Evolutionary conservation across 768 basidiomycete species (phyloP).

Genomic region (Mycena indigotica): DNA sequence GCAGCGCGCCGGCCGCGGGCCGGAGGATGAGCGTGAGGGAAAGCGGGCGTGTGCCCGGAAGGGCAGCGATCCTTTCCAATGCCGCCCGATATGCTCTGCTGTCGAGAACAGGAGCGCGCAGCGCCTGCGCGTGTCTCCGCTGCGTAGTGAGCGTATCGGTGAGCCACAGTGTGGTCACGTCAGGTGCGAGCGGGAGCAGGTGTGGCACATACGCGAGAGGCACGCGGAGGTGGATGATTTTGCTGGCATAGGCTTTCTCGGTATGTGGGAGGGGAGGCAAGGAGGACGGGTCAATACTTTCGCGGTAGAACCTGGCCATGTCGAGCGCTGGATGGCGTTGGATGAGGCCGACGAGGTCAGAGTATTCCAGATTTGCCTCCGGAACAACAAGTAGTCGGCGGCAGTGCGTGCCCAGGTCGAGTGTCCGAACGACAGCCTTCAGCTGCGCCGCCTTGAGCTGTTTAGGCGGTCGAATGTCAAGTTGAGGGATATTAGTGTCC

Average conservation of each 20-base stretch:
- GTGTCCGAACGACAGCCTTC: conserved; percentile 7
- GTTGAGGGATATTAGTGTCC: conserved; percentile 4
- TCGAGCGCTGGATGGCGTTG: conserved; percentile 6
- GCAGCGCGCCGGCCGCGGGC: neutral
- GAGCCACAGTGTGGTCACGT: conserved; percentile 4
- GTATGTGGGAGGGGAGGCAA: neutral
- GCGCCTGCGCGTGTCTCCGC: neutral
- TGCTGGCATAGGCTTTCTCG: neutral
- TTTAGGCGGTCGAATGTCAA: neutral
- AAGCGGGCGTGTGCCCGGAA: conserved; percentile 7
- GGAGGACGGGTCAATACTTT: neutral
- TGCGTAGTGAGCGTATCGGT: neutral
- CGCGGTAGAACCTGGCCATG: neutral
- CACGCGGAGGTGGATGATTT: conserved; percentile 2
- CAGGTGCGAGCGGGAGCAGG: conserved; percentile 17
- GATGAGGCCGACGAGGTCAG: conserved; percentile 5
- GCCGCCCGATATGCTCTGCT: conserved; percentile 4
- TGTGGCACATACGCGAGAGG: conserved; percentile 10
- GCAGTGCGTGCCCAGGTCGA: conserved; percentile 11
- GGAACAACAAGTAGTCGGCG: neutral
- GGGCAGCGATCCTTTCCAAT: neutral
- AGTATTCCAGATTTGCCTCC: neutral
- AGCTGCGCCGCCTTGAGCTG: conserved; percentile 2
- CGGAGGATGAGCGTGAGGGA: neutral
- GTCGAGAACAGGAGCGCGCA: conserved; percentile 5